Base-by-base conservation (phyloP, 2,329 filamentous ascomycete species). In the Cladophialophora immunda region DNA sequence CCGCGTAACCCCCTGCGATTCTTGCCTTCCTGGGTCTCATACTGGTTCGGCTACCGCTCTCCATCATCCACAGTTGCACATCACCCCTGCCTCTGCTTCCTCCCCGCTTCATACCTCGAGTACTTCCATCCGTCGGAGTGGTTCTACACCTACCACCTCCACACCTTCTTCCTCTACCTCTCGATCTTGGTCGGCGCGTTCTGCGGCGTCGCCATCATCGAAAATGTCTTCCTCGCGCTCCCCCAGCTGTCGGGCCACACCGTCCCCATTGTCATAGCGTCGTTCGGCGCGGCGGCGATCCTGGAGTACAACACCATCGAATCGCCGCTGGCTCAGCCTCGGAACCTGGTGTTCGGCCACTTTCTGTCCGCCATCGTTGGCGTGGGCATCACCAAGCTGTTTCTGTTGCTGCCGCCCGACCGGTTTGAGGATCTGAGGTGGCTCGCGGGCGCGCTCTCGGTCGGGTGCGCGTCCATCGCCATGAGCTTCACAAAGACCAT, bases 201-300 rank as follows among this genome's bases (percentile, higher is more conserved):
- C 70, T 80, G 78, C 64, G 84, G 87, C 4, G 78, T 93, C 27
- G 78, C 86, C 41, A 76, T 90, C 52, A 85, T 92, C 62, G 84
- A 87, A 66, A 80, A 83, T 22, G 84, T 88, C 11, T 86, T 83
- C 38, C 81, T 81, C 60, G 81, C 84, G 53, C 82, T 90, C 1
- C 81, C 85, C 0, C 78, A 80, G 0, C 87, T 92, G 54, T 75
- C 82, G 34, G 75, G 79, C 6, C 82, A 83, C 62, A 81, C 83
- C 30, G 83, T 82, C 0, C 88, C 89, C 0, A 80, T 88, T 11
- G 85, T 92, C n/a, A 82, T 92, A 68, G 90, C 85, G 59, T 91
- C 89, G 76, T 91, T 92, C 77, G 91, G 91, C 59, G 91, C 91
- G 4, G 88, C 90, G 2, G 90, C 91, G 15, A 89, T 93, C n/a